Evolutionary conservation across 371 early-diverging fungal species (phyloP).

Genomic region (Mortierella sp.): DNA sequence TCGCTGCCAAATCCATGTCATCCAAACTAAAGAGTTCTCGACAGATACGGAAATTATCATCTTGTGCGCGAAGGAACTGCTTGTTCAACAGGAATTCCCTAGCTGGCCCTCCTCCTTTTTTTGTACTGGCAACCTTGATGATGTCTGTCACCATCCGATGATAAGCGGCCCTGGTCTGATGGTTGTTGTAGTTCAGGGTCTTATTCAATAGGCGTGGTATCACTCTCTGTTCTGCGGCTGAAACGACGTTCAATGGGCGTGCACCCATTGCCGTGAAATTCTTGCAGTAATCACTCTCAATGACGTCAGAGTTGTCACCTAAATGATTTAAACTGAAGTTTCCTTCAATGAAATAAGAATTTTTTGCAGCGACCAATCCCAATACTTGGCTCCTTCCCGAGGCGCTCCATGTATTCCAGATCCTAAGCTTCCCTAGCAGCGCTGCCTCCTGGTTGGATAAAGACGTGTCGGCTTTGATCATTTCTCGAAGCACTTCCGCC

Average conservation of each 20-base stretch:
- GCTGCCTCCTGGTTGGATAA: neutral
- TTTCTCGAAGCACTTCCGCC: neutral
- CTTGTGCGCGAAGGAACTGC: constrained; percentile 7
- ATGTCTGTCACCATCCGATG: neutral
- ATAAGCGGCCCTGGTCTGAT: constrained; percentile 1
- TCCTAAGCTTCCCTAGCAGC: constrained; percentile 11
- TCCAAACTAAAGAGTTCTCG: neutral
- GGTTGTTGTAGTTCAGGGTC: neutral
- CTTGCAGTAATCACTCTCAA: neutral
- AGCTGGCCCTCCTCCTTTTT: neutral
- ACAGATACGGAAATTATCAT: neutral
- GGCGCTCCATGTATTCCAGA: constrained; percentile 12
- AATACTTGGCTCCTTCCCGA: neutral
- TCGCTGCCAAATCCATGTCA: neutral
- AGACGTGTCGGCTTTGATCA: neutral
- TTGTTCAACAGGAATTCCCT: neutral
- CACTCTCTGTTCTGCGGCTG: neutral
- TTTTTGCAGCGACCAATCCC: constrained; percentile 12
- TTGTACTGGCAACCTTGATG: neutral
- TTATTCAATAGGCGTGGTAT: constrained; percentile 14
- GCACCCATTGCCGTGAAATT: constrained; percentile 16
- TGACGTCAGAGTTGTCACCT: constrained; percentile 8
- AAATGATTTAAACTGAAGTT: neutral
- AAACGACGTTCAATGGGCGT: neutral
- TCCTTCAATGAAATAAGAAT: constrained; percentile 11